A percentile compares a stretch with the other conserved stretches of the same genome.
Evolutionary conservation across 2,329 filamentous ascomycete species (phyloP).

Genomic region (Truncatella angustata): DNA sequence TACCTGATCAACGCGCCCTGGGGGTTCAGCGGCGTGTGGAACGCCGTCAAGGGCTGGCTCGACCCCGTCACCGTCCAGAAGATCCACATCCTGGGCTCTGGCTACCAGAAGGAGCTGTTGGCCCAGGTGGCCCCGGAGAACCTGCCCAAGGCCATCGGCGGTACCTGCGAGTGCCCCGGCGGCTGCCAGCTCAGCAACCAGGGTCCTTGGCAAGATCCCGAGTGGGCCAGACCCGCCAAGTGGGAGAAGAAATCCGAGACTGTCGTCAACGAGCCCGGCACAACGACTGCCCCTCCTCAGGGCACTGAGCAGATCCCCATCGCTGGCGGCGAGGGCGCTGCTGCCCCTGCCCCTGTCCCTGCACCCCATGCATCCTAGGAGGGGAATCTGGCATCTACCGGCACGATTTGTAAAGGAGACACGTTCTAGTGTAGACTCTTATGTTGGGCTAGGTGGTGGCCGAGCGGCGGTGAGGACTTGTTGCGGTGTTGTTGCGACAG

Average conservation of each 20-base stretch:
- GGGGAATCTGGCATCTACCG: conserved; percentile 5
- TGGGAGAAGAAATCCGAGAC: conserved; percentile 46
- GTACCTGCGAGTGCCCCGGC: conserved; percentile 75
- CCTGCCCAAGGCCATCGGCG: conserved; percentile 82
- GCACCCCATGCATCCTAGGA: conserved; percentile 29
- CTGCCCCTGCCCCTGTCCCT: conserved; percentile 15
- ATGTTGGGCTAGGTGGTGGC: too few relatives aligned
- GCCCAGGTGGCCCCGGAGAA: conserved; percentile 86
- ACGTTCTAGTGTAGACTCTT: conserved; percentile 1
- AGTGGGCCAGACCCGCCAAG: conserved; percentile 66
- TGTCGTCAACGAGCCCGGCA: conserved; percentile 30
- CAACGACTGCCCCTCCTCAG: conserved; percentile 14
- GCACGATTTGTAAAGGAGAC: conserved; percentile 6
- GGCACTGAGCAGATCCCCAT: conserved; percentile 3
- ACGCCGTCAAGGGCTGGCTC: conserved; percentile 86
- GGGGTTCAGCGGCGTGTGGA: conserved; percentile 87
- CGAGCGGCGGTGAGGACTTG: background rate
- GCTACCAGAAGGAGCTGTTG: conserved; percentile 82
- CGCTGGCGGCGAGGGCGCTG: conserved; percentile 10
- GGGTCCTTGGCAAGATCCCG: conserved; percentile 79
- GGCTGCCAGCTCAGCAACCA: conserved; percentile 86
- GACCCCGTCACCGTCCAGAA: conserved; percentile 96
- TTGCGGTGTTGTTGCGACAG: background rate
- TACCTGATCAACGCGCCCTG: conserved; percentile 98
- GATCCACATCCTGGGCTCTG: conserved; percentile 82